These are phyloP conservation scores for Plicaturopsis crispa DNA, from an alignment of 768 basidiomycete genomes.

Conservation along the genomic window DNA sequence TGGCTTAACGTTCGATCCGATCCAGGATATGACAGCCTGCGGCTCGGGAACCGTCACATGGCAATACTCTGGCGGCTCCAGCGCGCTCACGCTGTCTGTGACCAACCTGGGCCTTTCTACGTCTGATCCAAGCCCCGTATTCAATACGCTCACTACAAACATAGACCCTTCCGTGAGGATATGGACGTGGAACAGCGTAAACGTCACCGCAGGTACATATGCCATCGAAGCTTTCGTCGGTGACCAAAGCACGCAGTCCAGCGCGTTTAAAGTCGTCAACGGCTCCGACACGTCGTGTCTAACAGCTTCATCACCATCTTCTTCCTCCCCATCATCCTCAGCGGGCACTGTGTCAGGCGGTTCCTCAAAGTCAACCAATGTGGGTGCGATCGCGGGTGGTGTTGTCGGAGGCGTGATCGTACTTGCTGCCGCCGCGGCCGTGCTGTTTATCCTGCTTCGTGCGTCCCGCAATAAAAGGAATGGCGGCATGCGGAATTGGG, in stretches of 20 bases:
- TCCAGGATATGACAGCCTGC: slow-evolving; percentile 28
- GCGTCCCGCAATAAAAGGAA: too few relatives aligned
- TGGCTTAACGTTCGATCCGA: slow-evolving; percentile 13
- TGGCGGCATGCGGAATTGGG: too few relatives aligned
- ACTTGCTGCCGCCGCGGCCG: slow-evolving; percentile 12
- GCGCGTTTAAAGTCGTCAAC: slow-evolving; percentile 26
- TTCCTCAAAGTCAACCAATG: slow-evolving; percentile 10
- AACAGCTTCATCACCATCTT: not conserved
- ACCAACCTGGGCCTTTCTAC: slow-evolving; percentile 27
- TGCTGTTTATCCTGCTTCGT: slow-evolving; percentile 1
- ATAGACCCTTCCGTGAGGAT: slow-evolving; percentile 17
- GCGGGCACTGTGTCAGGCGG: not conserved
- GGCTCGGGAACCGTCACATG: slow-evolving; percentile 19
- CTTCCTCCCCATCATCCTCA: not conserved
- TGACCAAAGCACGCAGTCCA: slow-evolving; percentile 13
- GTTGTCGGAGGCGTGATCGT: slow-evolving; percentile 17
- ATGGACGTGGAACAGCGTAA: slow-evolving; percentile 39
- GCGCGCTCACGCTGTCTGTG: slow-evolving; percentile 2
- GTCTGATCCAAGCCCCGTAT: slow-evolving; percentile 12
- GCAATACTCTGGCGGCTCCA: slow-evolving; percentile 8
- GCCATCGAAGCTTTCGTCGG: slow-evolving; percentile 24
- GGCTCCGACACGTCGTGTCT: slow-evolving; percentile 30
- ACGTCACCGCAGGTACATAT: slow-evolving; percentile 44
- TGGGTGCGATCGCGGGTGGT: slow-evolving; percentile 19
- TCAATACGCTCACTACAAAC: slow-evolving; percentile 16